Evolutionary conservation across 768 basidiomycete genomes (phyloP).

Genomic region (Cystofilobasidium ferigula): DNA sequence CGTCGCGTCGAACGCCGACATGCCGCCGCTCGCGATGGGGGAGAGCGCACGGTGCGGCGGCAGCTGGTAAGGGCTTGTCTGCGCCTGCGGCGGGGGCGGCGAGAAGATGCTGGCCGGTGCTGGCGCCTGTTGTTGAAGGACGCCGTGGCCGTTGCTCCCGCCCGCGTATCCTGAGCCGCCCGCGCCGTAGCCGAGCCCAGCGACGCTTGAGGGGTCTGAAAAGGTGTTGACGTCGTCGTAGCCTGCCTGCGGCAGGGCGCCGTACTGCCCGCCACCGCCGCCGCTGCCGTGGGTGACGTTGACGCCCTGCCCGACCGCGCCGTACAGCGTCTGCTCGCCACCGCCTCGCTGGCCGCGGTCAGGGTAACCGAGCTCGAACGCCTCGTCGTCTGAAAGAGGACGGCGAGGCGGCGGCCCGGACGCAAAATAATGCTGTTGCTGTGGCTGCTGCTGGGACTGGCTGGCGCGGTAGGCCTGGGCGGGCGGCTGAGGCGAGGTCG

Average conservation of each 20-base stretch:
- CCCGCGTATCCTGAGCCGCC: not conserved
- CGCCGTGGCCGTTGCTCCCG: not conserved
- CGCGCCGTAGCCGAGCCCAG: not conserved
- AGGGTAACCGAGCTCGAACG: conserved; percentile 20
- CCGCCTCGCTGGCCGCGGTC: not conserved
- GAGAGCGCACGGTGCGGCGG: not conserved
- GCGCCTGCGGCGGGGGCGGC: not conserved
- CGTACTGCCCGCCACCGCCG: not conserved
- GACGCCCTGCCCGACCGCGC: conserved; percentile 5
- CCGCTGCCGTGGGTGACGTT: not conserved
- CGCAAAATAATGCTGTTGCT: not conserved
- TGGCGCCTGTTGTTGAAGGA: conserved; percentile 12
- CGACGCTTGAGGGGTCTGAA: not conserved
- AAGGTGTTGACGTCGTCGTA: conserved; percentile 13
- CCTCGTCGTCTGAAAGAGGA: conserved; percentile 7
- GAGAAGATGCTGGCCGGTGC: not conserved
- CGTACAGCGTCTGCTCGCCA: conserved; percentile 7
- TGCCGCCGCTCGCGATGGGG: not conserved
- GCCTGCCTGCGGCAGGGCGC: conserved; percentile 12
- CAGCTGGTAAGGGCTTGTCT: not conserved
- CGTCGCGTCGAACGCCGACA: conserved; percentile 14
- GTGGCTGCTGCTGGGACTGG: not conserved
- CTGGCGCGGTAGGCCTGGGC: not conserved
- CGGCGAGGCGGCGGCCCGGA: not conserved
- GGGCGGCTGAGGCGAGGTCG: not conserved